Conservation (phyloP, 2,329 filamentous ascomycete genomes). For the Trichoderma arundinaceum region DNA sequence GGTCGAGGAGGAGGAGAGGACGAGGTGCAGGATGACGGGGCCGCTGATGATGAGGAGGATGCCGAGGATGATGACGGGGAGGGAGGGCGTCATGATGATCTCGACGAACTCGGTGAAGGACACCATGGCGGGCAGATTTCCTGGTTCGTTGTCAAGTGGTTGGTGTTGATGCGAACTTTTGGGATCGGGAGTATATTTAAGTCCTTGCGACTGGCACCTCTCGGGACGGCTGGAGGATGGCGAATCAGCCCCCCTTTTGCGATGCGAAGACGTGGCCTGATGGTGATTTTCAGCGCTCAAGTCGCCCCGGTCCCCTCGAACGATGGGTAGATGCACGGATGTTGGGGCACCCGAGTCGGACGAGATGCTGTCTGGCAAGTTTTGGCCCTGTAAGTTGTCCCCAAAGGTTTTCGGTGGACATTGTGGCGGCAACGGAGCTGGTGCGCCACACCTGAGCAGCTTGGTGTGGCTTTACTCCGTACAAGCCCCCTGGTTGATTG, state of each 20-base stretch:
- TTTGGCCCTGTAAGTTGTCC: not conserved
- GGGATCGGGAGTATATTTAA: not conserved
- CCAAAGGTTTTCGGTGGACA: not conserved
- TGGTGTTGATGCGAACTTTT: not conserved
- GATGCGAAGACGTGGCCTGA: conserved; percentile 23
- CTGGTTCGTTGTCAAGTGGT: not conserved
- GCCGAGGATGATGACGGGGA: conserved; percentile 69
- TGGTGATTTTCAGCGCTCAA: not conserved
- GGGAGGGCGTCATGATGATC: conserved; percentile 64
- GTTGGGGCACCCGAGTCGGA: conserved; percentile 18
- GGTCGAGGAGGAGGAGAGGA: conserved; percentile 70
- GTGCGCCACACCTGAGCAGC: conserved; percentile 10
- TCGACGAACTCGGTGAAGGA: conserved; percentile 52
- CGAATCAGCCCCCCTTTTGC: not conserved
- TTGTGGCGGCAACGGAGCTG: not conserved
- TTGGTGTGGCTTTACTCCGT: conserved; percentile 21
- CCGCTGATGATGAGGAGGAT: conserved; percentile 71
- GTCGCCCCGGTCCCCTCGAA: conserved; percentile 9
- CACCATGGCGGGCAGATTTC: conserved; percentile 43
- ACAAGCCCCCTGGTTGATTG: not conserved
- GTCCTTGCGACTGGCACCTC: not conserved
- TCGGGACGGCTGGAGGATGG: not conserved
- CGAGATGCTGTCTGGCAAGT: conserved; percentile 20
- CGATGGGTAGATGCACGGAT: conserved; percentile 16
- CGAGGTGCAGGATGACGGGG: conserved; percentile 77